Evolutionary conservation across 2,329 filamentous ascomycete genomes (phyloP).

Genomic region (Hypoxylon sp.): DNA sequence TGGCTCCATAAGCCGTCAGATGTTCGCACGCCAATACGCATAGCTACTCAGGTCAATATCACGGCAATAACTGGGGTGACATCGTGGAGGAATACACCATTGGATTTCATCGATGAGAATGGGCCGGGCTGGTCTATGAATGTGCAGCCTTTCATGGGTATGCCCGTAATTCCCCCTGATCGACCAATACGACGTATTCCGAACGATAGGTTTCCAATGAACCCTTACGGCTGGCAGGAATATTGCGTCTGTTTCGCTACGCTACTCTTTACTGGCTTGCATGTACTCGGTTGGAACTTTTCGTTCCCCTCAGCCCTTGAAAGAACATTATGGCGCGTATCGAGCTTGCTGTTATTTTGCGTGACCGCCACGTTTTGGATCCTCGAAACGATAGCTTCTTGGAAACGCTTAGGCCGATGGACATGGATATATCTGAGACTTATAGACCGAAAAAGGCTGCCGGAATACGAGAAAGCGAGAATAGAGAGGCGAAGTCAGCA

Average conservation of each 20-base stretch:
- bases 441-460: background rate
- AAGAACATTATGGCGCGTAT: background rate
- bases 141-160: slow-evolving; percentile 3
- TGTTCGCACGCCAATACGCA: background rate
- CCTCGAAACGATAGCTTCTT: background rate
- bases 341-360: background rate
- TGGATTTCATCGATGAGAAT: slow-evolving; percentile 2
- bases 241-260: slow-evolving; percentile 4
- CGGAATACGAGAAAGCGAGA: slow-evolving; percentile 1
- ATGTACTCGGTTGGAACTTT: slow-evolving; percentile 1
- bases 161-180: background rate
- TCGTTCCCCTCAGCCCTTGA: background rate
- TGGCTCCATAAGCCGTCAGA: slow-evolving; percentile 6
- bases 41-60: background rate
- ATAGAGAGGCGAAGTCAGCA: background rate
- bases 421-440: slow-evolving; percentile 5
- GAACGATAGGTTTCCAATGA: slow-evolving; percentile 1
- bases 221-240: slow-evolving; percentile 1
- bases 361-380: background rate
- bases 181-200: background rate
- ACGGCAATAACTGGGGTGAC: background rate
- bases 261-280: background rate
- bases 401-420: slow-evolving; percentile 4
- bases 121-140: background rate
- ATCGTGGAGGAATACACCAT: background rate